Conservation (phyloP, 495 filamentous ascomycete species). For the Paragyromitra xinjiangensis region DNA sequence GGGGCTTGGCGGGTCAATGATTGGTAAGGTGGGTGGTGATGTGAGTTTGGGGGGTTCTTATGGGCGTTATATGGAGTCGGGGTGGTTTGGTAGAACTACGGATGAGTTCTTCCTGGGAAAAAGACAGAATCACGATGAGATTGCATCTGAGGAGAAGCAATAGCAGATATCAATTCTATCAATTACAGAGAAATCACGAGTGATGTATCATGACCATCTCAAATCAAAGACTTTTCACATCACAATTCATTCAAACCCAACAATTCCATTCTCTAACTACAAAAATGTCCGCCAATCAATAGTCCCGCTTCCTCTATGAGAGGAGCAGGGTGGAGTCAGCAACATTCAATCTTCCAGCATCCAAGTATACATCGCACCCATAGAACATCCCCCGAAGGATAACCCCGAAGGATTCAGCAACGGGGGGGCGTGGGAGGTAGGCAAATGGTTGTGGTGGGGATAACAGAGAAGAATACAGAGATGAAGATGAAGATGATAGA, state of each 20-base stretch:
- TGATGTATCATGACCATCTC: neutral
- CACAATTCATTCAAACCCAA: neutral
- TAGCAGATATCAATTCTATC: too few relatives aligned
- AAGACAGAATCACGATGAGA: too few relatives aligned
- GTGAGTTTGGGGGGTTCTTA: neutral
- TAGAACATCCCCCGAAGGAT: slow-evolving; percentile 54
- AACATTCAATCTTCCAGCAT: slow-evolving; percentile 41
- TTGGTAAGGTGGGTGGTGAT: neutral
- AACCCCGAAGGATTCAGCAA: slow-evolving; percentile 57
- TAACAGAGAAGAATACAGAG: neutral
- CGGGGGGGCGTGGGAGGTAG: slow-evolving; percentile 55
- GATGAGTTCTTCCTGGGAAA: too few relatives aligned
- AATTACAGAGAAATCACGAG: neutral
- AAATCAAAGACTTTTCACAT: neutral
- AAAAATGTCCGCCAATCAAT: slow-evolving; percentile 52
- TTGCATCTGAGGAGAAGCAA: too few relatives aligned
- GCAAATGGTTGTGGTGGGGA: slow-evolving; percentile 50
- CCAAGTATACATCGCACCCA: slow-evolving; percentile 56
- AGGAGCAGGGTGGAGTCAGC: slow-evolving; percentile 56
- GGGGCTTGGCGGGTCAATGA: slow-evolving; percentile 29
- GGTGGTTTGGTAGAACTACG: too few relatives aligned
- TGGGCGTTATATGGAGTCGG: too few relatives aligned
- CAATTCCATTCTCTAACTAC: neutral
- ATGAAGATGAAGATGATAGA: neutral
- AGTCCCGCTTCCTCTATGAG: slow-evolving; percentile 51